Conservation (phyloP, 768 basidiomycete genomes). For the Serendipita vermifera region DNA sequence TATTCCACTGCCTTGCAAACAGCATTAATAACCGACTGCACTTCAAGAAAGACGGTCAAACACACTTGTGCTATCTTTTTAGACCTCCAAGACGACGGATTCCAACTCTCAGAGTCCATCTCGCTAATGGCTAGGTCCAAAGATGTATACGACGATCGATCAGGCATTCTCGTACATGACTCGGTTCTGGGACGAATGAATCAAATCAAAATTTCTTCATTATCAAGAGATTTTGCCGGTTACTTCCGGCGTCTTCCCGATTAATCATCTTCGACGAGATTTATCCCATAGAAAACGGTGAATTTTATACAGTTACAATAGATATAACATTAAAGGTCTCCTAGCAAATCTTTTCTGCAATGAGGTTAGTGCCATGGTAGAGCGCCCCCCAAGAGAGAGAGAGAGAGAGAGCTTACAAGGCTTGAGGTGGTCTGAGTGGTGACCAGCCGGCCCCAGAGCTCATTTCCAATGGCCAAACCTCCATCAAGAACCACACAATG, state of each 20-base stretch:
- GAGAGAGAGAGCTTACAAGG: not conserved
- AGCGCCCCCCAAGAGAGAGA: too few species aligned
- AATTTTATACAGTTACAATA: too few species aligned
- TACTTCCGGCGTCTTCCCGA: too few species aligned
- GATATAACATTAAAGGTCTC: not conserved
- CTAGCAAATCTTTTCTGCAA: not conserved
- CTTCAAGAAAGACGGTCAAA: not conserved
- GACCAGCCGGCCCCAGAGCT: conserved; percentile 7
- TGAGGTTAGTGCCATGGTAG: too few species aligned
- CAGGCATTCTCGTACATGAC: too few species aligned
- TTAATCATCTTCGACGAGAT: too few species aligned
- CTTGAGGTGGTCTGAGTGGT: conserved; percentile 1
- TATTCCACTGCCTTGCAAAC: conserved; percentile 50
- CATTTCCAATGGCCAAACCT: conserved; percentile 8
- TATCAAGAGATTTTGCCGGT: too few species aligned
- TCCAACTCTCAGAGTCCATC: conserved; percentile 33
- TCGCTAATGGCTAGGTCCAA: too few species aligned
- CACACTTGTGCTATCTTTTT: conserved; percentile 65
- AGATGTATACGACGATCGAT: too few species aligned
- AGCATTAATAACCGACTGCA: not conserved
- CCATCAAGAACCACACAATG: conserved; percentile 8
- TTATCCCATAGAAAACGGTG: too few species aligned
- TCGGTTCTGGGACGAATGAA: too few species aligned
- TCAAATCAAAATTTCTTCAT: too few species aligned
- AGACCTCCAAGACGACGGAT: conserved; percentile 65